Conservation (phyloP, 768 basidiomycete genomes). For the Trametes punicea region DNA sequence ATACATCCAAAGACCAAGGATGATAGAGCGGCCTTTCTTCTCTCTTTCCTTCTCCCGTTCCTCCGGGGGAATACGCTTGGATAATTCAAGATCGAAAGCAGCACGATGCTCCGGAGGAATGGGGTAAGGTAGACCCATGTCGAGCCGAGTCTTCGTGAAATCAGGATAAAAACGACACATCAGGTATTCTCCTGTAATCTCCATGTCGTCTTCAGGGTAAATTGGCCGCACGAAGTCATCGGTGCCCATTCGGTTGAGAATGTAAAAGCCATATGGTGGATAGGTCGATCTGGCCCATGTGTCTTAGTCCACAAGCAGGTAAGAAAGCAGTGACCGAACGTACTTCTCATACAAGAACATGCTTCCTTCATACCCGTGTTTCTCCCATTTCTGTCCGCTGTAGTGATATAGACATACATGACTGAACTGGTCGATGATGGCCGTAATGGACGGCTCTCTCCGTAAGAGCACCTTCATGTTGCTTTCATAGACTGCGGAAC, state of each 20-base stretch:
- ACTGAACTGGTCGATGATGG: conserved; percentile 85
- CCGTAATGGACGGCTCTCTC: conserved; percentile 73
- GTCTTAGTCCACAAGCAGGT: neutral
- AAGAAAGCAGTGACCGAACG: conserved; percentile 24
- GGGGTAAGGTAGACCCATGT: conserved; percentile 28
- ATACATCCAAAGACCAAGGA: conserved; percentile 75
- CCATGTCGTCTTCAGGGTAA: conserved; percentile 75
- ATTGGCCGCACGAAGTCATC: conserved; percentile 74
- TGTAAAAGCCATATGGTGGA: conserved; percentile 82
- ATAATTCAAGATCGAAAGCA: conserved; percentile 24
- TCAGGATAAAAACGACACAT: conserved; percentile 74
- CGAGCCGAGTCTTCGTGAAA: conserved; percentile 46
- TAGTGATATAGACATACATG: conserved; percentile 82
- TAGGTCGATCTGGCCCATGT: conserved; percentile 55
- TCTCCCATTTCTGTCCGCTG: conserved; percentile 74
- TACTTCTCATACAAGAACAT: conserved; percentile 89
- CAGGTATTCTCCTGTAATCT: conserved; percentile 58
- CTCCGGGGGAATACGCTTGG: conserved; percentile 19
- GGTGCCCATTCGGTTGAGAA: conserved; percentile 78
- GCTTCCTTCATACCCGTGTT: conserved; percentile 81
- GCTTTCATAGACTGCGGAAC: conserved; percentile 48
- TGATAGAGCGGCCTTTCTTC: conserved; percentile 55
- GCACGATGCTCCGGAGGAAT: conserved; percentile 15
- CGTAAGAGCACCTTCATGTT: conserved; percentile 80
- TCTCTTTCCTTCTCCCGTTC: conserved; percentile 42